phyloP scores from a whole-genome alignment of 2,329 filamentous ascomycete genomes.

The Microsporum audouinii region DNA sequence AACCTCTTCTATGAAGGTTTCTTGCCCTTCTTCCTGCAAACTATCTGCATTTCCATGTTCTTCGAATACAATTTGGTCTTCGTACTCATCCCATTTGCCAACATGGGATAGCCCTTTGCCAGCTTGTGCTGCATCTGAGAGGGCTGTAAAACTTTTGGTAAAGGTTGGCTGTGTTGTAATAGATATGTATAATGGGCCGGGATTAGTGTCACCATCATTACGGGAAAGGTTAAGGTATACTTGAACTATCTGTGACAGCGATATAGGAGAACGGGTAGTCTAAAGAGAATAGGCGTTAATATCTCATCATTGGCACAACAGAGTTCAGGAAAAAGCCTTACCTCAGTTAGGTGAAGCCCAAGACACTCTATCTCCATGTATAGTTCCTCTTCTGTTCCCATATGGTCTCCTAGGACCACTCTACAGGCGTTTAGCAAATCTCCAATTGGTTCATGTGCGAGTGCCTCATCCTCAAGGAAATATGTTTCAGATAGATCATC shows the following conservation, averaged over 20 bases:
- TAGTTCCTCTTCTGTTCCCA: constrained; percentile 48
- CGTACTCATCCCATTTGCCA: constrained; percentile 14
- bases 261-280: constrained; percentile 33
- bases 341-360: constrained; percentile 47
- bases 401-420: constrained; percentile 42
- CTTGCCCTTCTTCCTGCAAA: constrained; percentile 8
- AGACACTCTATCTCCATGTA: constrained; percentile 45
- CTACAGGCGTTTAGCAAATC: constrained; percentile 48
- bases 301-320: constrained; percentile 6
- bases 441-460: constrained; percentile 43
- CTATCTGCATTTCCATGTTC: not conserved
- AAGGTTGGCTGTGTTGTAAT: constrained; percentile 46
- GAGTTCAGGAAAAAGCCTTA: constrained; percentile 20
- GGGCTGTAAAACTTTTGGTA: constrained; percentile 40
- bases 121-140: constrained; percentile 43
- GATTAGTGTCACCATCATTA: constrained; percentile 45
- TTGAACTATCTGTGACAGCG: constrained; percentile 46
- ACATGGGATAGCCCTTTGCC: constrained; percentile 46
- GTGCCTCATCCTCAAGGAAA: constrained; percentile 45
- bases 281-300: constrained; percentile 20
- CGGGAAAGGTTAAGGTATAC: constrained; percentile 48
- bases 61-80: constrained; percentile 6
- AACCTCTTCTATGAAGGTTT: not conserved
- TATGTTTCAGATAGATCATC: constrained; percentile 44
- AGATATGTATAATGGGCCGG: constrained; percentile 47